Evolutionary conservation across 306 rosid genomes (phyloP).

Genomic region (Castanea sativa): DNA sequence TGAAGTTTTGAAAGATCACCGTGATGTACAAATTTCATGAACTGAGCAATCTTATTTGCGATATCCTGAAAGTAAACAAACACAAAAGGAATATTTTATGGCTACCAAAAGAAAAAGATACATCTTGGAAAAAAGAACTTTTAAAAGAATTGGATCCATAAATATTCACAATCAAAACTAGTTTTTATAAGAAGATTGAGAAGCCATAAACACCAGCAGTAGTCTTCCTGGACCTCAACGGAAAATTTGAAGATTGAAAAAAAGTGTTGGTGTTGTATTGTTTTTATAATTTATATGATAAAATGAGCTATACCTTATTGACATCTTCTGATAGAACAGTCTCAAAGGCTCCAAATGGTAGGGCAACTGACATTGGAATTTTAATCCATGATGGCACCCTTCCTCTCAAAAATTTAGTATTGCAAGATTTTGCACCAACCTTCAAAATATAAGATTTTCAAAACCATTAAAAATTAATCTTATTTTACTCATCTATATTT

Average conservation of each 20-base stretch:
- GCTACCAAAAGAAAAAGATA: neutral
- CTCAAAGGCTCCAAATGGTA: conserved; percentile 40
- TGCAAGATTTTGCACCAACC: conserved; percentile 44
- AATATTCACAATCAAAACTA: neutral
- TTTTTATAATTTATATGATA: neutral
- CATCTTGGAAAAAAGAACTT: neutral
- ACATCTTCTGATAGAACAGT: conserved; percentile 24
- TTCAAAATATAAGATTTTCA: conserved; percentile 8
- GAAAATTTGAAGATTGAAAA: no score
- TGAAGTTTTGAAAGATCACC: conserved; percentile 33
- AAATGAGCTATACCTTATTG: conserved; percentile 23
- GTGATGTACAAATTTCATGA: neutral
- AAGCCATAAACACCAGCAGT: neutral
- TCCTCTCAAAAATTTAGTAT: conserved; percentile 17
- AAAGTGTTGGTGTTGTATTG: no score
- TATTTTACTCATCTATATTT: neutral
- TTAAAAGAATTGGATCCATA: neutral
- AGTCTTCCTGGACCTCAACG: neutral
- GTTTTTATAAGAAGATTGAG: no score
- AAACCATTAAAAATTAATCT: neutral
- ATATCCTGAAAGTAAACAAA: conserved; percentile 22
- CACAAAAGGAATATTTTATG: neutral
- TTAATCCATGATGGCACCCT: conserved; percentile 39
- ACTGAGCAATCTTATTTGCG: conserved; percentile 25
- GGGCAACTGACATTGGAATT: conserved; percentile 35